phyloP scores from a whole-genome alignment of 148 eudicot genomes.

The Camellia lanceoleosa region DNA sequence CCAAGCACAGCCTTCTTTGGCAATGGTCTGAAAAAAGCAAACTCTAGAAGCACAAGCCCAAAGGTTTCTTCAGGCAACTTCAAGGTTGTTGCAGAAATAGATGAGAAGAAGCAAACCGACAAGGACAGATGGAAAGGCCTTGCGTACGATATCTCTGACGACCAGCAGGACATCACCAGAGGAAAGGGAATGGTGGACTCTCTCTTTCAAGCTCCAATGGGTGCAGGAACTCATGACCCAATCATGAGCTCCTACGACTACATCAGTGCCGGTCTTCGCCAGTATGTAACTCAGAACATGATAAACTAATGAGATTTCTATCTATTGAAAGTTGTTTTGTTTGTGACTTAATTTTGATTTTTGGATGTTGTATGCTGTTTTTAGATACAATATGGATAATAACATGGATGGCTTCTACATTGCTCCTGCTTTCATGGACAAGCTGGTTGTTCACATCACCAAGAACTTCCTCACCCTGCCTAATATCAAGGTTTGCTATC shows the following conservation, averaged over 20 bases:
- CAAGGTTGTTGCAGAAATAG: slow-evolving; percentile 29
- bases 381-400: slow-evolving; percentile 33
- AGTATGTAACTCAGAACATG: slow-evolving; percentile 20
- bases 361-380: not conserved
- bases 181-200: slow-evolving; percentile 51
- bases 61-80: slow-evolving; percentile 10
- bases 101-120: slow-evolving; percentile 34
- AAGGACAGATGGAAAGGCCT: slow-evolving; percentile 46
- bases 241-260: slow-evolving; percentile 40
- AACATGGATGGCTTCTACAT: slow-evolving; percentile 36
- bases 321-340: not conserved
- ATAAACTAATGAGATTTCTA: not conserved
- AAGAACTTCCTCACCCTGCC: slow-evolving; percentile 44
- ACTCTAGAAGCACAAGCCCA: slow-evolving; percentile 7
- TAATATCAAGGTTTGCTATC: slow-evolving; percentile 33
- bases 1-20: slow-evolving; percentile 28
- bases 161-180: slow-evolving; percentile 46
- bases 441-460: slow-evolving; percentile 40
- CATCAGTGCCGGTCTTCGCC: slow-evolving; percentile 39
- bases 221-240: slow-evolving; percentile 30
- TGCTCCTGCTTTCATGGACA: slow-evolving; percentile 53
- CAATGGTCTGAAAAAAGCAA: slow-evolving; percentile 17
- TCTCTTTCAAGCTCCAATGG: slow-evolving; percentile 43
- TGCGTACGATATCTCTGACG: slow-evolving; percentile 32
- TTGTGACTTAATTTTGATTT: not conserved